These are phyloP conservation scores for Aspergillus jensenii DNA, from an alignment of 2,329 filamentous ascomycete species.

Conservation along the genomic window DNA sequence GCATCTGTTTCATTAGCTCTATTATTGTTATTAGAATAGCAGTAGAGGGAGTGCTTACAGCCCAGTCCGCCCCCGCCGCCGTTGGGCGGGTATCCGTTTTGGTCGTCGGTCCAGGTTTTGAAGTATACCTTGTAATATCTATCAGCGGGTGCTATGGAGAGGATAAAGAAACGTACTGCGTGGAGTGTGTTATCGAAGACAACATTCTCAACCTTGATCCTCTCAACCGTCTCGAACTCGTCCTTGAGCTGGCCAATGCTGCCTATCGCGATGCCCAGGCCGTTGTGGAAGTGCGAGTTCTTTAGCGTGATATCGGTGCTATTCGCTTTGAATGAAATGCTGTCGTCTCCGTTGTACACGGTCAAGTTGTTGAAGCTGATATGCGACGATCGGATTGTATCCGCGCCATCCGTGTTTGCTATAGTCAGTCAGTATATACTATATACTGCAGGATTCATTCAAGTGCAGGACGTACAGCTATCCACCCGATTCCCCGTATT, in stretches of 20 bases:
- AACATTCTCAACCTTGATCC: constrained; percentile 51
- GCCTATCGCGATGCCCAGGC: constrained; percentile 57
- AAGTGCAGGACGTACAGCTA: constrained; percentile 10
- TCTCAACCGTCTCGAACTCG: constrained; percentile 51
- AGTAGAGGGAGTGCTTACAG: constrained; percentile 38
- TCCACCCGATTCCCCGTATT: constrained; percentile 31
- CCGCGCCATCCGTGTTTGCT: constrained; percentile 50
- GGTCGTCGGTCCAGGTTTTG: constrained; percentile 60
- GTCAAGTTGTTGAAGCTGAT: constrained; percentile 54
- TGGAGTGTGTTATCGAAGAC: constrained; percentile 48
- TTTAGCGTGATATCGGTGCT: constrained; percentile 55
- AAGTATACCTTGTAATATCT: constrained; percentile 40
- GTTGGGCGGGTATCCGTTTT: constrained; percentile 55
- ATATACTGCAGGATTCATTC: no score
- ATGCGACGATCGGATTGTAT: constrained; percentile 55
- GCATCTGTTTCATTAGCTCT: constrained; percentile 22
- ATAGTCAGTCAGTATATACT: no score
- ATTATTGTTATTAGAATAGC: not conserved
- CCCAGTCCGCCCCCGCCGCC: constrained; percentile 59
- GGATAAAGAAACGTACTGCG: constrained; percentile 26
- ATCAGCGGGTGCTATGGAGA: not conserved
- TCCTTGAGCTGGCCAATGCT: constrained; percentile 57
- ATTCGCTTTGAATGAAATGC: constrained; percentile 57
- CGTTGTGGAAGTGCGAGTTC: constrained; percentile 51
- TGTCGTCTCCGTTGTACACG: constrained; percentile 55